A percentile compares a stretch with the other conserved stretches of the same genome.
These are phyloP conservation scores for Mucor mucedo DNA, from an alignment of 371 early-diverging fungal genomes.

Conservation along the genomic window DNA sequence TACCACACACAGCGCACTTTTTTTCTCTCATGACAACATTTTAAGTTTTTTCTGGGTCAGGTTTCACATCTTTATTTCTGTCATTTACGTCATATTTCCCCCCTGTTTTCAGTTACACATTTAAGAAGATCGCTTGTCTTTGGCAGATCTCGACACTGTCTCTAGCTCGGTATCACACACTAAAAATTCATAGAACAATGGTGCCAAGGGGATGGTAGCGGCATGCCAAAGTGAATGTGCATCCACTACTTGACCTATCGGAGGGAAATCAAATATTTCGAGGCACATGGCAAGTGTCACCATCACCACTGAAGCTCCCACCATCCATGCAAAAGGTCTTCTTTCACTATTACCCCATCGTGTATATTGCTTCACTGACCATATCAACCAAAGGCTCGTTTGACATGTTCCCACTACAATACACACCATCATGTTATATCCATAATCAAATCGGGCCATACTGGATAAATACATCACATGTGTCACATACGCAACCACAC, in stretches of 20 bases:
- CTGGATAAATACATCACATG: slow-evolving; percentile 78
- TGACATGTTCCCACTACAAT: slow-evolving; percentile 73
- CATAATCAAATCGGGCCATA: slow-evolving; percentile 79
- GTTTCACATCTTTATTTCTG: neutral
- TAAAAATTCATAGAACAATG: slow-evolving; percentile 82
- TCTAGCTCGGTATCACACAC: slow-evolving; percentile 61
- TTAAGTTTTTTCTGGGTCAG: neutral
- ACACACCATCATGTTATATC: slow-evolving; percentile 91
- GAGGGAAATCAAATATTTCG: slow-evolving; percentile 95
- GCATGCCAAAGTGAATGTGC: slow-evolving; percentile 97
- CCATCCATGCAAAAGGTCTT: slow-evolving; percentile 48
- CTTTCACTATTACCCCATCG: slow-evolving; percentile 18
- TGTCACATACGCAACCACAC: slow-evolving; percentile 45
- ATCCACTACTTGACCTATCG: slow-evolving; percentile 78
- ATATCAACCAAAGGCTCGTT: slow-evolving; percentile 72
- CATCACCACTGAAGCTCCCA: slow-evolving; percentile 53
- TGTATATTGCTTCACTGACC: slow-evolving; percentile 51
- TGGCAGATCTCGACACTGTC: neutral
- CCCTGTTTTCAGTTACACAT: neutral
- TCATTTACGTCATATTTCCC: neutral
- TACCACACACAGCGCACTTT: neutral
- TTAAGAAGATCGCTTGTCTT: slow-evolving; percentile 19
- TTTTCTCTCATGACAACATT: neutral
- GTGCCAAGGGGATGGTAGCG: slow-evolving; percentile 83
- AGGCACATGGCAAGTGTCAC: slow-evolving; percentile 82